phyloP scores from a whole-genome alignment of 345 rosid species.

The Eucalyptus sideroxylon region DNA sequence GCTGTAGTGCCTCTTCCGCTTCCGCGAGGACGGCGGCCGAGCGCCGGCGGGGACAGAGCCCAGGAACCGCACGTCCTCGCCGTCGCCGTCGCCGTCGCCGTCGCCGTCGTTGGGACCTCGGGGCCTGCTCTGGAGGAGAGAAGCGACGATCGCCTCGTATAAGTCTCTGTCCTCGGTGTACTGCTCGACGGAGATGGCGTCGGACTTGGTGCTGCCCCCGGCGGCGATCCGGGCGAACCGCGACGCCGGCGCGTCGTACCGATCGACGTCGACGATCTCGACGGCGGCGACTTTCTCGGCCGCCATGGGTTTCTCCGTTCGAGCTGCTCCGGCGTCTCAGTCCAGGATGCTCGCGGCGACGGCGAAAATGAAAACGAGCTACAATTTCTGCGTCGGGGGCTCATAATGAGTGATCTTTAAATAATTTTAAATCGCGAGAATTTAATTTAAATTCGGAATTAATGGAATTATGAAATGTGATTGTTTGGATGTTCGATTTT shows the following conservation, averaged over 20 bases:
- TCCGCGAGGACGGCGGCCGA: not conserved
- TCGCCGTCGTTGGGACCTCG: not conserved
- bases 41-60: not conserved
- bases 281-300: not conserved
- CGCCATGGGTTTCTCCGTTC: not conserved
- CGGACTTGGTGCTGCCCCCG: not conserved
- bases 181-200: constrained; percentile 1
- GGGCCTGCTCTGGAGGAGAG: not conserved
- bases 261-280: not conserved
- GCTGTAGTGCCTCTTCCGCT: not conserved
- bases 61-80: not conserved
- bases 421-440: not conserved
- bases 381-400: not conserved
- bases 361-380: not conserved
- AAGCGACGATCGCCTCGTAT: not conserved
- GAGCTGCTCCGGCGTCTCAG: not conserved
- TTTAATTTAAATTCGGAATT: not conserved
- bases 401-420: no score
- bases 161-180: not conserved
- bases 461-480: not conserved
- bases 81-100: not conserved
- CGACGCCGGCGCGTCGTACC: not conserved
- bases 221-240: not conserved
- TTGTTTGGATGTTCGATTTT: not conserved
- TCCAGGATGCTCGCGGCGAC: not conserved